Base-by-base conservation (phyloP, 306 rosid species). In the Myrica gale region DNA sequence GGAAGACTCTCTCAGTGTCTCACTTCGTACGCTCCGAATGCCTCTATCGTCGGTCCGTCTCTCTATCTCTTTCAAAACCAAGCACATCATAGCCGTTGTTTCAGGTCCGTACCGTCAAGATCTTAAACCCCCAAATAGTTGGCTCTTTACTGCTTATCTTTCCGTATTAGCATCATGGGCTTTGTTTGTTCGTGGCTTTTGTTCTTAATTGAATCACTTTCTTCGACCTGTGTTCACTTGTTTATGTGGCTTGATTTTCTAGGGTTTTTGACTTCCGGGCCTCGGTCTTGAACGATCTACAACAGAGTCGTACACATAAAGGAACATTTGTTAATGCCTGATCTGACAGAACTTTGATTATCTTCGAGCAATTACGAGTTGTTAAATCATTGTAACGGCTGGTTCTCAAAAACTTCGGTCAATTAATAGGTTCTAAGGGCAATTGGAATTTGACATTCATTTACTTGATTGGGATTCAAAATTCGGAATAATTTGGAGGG, bases 221-320 rank as follows among this genome's bases (percentile, higher is more conserved):
- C 23, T 56, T 56, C 11, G 21, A 20, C 20, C 8, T 20, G 12
- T 32, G 39, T 56, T 19, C 46, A 4, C 42, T 61, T 15, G 70
- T 55, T 74, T 63, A 50, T 8, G 45, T 21, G 70, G 9, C 65
- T 74, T 46, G 70, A 44, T 66, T 61, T 61, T 50, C 19, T 61
- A 32, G 71, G 78, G 70, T 17, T 15, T 74, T 46, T 46, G 69
- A 43, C 5, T 45, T 21, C 8, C n/a, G 45, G 51, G 56, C 17
- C 41, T 39, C 63, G 11, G 41, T 63, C 10, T 50, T 52, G 73
- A 71, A 52, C 21, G 51, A 43, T 45, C 68, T 65, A 53, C 52
- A 75, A 39, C 48, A 7, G 72, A 42, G 39, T 52, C 55, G 63
- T 32, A 5, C 32, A 69, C 42, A 3, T 20, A n/a, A 39, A 20